Conservation (phyloP, 2,329 filamentous ascomycete genomes). For the Fusarium newnesense region DNA sequence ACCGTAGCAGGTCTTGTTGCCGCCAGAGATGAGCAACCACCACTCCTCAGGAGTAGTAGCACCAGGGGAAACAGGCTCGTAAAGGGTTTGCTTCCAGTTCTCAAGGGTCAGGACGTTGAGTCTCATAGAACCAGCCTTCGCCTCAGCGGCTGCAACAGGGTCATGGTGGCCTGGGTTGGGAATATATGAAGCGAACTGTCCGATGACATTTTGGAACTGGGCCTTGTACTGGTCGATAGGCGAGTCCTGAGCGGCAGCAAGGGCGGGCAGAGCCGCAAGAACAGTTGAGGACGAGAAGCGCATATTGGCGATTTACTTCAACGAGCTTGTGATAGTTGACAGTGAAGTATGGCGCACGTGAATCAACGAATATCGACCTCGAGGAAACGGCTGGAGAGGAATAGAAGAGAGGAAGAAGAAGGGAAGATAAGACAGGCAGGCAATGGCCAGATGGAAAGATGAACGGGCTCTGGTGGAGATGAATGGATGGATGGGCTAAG, state of each 20-base stretch:
- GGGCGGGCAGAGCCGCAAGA: conserved; percentile 65
- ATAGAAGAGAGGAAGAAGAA: conserved; percentile 18
- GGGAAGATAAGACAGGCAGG: conserved; percentile 21
- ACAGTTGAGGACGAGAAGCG: conserved; percentile 65
- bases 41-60: conserved; percentile 76
- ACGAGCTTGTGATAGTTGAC: background rate
- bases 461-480: conserved; percentile 39
- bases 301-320: conserved; percentile 55
- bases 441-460: conserved; percentile 24
- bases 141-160: conserved; percentile 54
- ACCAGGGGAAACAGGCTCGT: conserved; percentile 67
- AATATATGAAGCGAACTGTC: conserved; percentile 65
- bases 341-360: conserved; percentile 1
- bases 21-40: conserved; percentile 78
- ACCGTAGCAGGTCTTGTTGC: conserved; percentile 82
- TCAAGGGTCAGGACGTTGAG: conserved; percentile 69
- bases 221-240: conserved; percentile 68
- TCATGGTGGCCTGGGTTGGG: conserved; percentile 59
- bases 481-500: conserved; percentile 20
- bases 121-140: conserved; percentile 54
- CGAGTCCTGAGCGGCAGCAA: conserved; percentile 63
- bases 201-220: conserved; percentile 72
- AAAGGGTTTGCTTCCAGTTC: conserved; percentile 77
- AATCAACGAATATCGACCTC: conserved; percentile 1
- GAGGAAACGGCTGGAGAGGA: conserved; percentile 10